Base-by-base conservation (phyloP, 148 eudicot species). In the Salicornia ramosissima region DNA sequence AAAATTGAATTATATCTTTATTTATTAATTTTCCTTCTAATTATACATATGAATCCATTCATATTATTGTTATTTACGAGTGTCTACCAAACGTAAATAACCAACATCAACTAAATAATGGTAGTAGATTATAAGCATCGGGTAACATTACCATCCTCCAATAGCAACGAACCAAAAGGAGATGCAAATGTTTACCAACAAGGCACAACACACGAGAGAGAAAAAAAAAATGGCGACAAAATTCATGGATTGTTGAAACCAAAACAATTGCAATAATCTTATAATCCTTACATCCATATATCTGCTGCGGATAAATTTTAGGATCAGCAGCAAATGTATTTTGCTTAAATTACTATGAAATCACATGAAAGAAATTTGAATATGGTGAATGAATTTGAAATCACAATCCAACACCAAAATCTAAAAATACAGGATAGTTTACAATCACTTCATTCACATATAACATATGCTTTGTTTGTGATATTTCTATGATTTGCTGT, bases 401-500 rank as follows among this genome's bases (percentile, higher is more conserved):
- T 54, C 59, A 70, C 49, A 62, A 59, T 53, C 71, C 60, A 43
- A 59, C 58, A 34, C 45, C 26, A 16, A 64, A 59, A 71, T 46
- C 19, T n/a, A 19, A 47, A 55, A 64, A 26, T 53, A 76, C 65
- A 58, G 33, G 62, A 64, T 10, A 53, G 71, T 71, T 55, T 57
- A 71, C 46, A 46, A 54, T 19, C 69, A 45, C n/a, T 47, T 65
- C 61, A 62, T 50, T 64, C 45, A 47, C 54, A 46, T 36, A 65
- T 24, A 25, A 70, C 43, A 22, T 2, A 14, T 24, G 46, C 21
- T 31, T 51, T 43, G 14, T 64, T 67, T 29, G 33, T 14, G n/a
- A 70, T 22, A 54, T 57, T 69, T 42, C 61, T 60, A 19, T 67
- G 28, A 63, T 39, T n/a, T 65, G 53, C 74, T 65, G 54, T 76